These are phyloP conservation scores for Penicillium sp. DNA, from an alignment of 2,329 filamentous ascomycete species.

Conservation along the genomic window DNA sequence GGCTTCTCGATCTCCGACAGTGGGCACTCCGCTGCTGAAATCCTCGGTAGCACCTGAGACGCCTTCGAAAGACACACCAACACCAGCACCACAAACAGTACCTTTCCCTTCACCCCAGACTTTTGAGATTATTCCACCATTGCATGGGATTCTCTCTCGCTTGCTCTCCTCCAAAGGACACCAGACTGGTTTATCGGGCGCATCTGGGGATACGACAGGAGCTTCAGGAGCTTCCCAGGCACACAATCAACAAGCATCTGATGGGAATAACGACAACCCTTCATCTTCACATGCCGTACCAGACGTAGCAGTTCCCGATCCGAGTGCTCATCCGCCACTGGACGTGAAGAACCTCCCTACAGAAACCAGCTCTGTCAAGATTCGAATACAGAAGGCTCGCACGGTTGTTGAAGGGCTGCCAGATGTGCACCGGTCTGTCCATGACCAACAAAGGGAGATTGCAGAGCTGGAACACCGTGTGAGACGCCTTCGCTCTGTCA, in stretches of 20 bases:
- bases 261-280: slow-evolving; percentile 26
- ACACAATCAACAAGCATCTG: slow-evolving; percentile 26
- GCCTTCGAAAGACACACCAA: slow-evolving; percentile 30
- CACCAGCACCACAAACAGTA: slow-evolving; percentile 48
- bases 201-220: slow-evolving; percentile 24
- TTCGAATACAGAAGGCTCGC: slow-evolving; percentile 78
- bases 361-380: slow-evolving; percentile 75
- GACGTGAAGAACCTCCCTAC: slow-evolving; percentile 74
- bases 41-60: slow-evolving; percentile 37
- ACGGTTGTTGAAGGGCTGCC: slow-evolving; percentile 45
- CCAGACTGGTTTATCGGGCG: slow-evolving; percentile 31
- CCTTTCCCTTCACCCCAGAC: slow-evolving; percentile 72
- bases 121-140: slow-evolving; percentile 81
- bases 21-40: slow-evolving; percentile 46
- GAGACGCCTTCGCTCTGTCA: slow-evolving; percentile 38
- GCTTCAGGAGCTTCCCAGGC: slow-evolving; percentile 27
- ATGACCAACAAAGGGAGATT: slow-evolving; percentile 48
- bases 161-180: slow-evolving; percentile 57
- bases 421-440: slow-evolving; percentile 45
- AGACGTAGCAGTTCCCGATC: slow-evolving; percentile 26
- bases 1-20: slow-evolving; percentile 37
- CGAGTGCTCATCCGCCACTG: slow-evolving; percentile 46
- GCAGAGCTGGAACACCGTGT: slow-evolving; percentile 42
- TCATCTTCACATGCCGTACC: slow-evolving; percentile 27
- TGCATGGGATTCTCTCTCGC: slow-evolving; percentile 74